Percentiles rank a stretch among this genome's conserved stretches.
Evolutionary conservation across 2,329 filamentous ascomycete genomes (phyloP).

Genomic region (Cryphonectria japonica): DNA sequence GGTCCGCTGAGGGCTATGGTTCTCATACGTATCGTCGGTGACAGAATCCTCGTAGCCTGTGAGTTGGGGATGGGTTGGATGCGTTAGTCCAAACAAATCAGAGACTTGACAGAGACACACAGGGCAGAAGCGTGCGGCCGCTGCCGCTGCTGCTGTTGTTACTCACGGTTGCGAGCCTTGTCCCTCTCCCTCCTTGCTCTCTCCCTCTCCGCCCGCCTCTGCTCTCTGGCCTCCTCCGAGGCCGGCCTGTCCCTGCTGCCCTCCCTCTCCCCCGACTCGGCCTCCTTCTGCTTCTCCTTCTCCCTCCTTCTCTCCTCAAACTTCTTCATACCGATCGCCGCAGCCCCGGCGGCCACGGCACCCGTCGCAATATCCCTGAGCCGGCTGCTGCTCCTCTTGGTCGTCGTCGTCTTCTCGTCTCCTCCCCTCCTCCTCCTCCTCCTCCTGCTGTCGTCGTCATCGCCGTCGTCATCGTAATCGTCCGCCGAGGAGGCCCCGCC

Average conservation of each 20-base stretch:
- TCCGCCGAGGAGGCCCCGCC: slow-evolving; percentile 28
- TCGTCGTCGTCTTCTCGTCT: slow-evolving; percentile 47
- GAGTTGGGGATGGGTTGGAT: slow-evolving; percentile 11
- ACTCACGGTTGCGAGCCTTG: slow-evolving; percentile 43
- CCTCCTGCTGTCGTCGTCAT: slow-evolving; percentile 32
- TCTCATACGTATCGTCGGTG: slow-evolving; percentile 42
- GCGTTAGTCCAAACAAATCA: not conserved
- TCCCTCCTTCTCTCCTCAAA: slow-evolving; percentile 55
- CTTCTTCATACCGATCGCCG: slow-evolving; percentile 66
- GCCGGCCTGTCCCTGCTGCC: slow-evolving; percentile 42
- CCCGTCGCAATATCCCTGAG: slow-evolving; percentile 60
- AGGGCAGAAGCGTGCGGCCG: not conserved
- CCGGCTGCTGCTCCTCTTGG: slow-evolving; percentile 60
- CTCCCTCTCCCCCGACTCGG: slow-evolving; percentile 35
- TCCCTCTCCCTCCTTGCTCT: slow-evolving; percentile 42
- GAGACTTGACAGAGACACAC: too few relatives aligned
- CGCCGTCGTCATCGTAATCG: slow-evolving; percentile 28
- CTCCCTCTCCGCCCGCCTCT: slow-evolving; percentile 33
- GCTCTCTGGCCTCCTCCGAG: slow-evolving; percentile 38
- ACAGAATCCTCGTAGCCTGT: slow-evolving; percentile 44
- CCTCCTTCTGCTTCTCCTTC: slow-evolving; percentile 44
- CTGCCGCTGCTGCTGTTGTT: not conserved
- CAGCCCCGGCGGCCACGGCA: slow-evolving; percentile 59
- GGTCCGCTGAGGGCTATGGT: slow-evolving; percentile 38
- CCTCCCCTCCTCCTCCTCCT: slow-evolving; percentile 32